Evolutionary conservation across 1,139 yeast species (phyloP).

Genomic region (Kazachstania sp.): DNA sequence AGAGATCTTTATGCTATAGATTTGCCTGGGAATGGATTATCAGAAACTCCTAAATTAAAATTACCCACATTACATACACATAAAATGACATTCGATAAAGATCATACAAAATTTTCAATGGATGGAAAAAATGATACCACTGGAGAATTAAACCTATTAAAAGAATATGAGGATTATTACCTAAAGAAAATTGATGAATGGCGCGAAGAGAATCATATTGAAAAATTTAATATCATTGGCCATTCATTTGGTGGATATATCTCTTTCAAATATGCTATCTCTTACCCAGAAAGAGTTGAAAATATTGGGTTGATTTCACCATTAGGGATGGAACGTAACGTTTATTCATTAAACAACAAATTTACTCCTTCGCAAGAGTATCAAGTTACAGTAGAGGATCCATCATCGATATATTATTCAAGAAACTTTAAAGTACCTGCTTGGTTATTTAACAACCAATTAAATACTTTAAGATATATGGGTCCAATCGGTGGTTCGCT

Average conservation of each 20-base stretch:
- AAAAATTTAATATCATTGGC: slow-evolving; percentile 65
- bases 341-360: slow-evolving; percentile 49
- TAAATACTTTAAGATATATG: slow-evolving; percentile 41
- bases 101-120: not conserved
- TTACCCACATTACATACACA: not conserved
- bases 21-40: slow-evolving; percentile 68
- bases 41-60: slow-evolving; percentile 16
- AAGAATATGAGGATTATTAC: slow-evolving; percentile 61
- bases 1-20: slow-evolving; percentile 67
- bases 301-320: slow-evolving; percentile 75
- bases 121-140: not conserved
- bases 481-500: slow-evolving; percentile 55
- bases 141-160: slow-evolving; percentile 1
- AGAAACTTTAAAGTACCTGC: slow-evolving; percentile 25
- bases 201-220: slow-evolving; percentile 52
- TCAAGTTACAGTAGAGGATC: slow-evolving; percentile 16
- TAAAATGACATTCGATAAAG: not conserved
- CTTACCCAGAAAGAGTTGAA: slow-evolving; percentile 59
- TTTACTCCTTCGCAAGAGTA: slow-evolving; percentile 13
- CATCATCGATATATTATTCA: slow-evolving; percentile 20
- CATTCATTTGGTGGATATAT: slow-evolving; percentile 93
- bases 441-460: slow-evolving; percentile 30
- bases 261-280: slow-evolving; percentile 66
- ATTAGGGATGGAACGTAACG: slow-evolving; percentile 75
- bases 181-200: slow-evolving; percentile 77